Base-by-base conservation (phyloP, 208 protist genomes). In the Acanthamoeba castellanii region DNA sequence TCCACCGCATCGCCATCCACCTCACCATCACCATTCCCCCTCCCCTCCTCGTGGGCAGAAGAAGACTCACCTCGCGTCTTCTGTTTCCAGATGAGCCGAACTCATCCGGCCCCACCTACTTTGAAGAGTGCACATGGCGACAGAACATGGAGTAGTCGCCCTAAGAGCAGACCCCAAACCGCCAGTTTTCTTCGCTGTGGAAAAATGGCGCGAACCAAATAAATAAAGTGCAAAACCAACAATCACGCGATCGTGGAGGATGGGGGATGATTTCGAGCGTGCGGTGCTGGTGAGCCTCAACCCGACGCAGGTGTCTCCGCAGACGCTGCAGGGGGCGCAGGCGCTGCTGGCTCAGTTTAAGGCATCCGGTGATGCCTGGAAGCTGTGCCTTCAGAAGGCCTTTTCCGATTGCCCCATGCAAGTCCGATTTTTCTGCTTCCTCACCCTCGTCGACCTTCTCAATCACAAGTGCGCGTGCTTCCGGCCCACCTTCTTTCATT, bases 391-490 rank as follows among this genome's bases (percentile, higher is more conserved):
- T n/a, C 70, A 95, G 42, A 87, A 68, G 82, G 37, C 90, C 50
- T 70, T 87, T 61, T 92, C 95, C 3, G 82, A 92, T 1, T 37
- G 27, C n/a, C 68, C 59, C 7, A 84, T 95, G 37, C 76, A 95
- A n/a, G 76, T 96, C 7, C 81, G 93, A 52, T 96, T 96, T 93
- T 95, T 95, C 84, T 96, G 95, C 72, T 94, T 96, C 70, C 93
- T 85, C 7, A 68, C 87, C 16, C 88, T 96, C 66, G 81, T 95
- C 90, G 95, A 96, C 22, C 11, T 96, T 2, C 61, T 96, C 0
- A 50, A 94, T 47, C 84, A 96, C 57, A 82, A 42, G 94, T 95
- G 72, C 18, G 34, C n/a, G 70, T 45, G 13, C 70, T 16, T 45
- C 70, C 9, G 45, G 30, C 57, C 25, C n/a, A 11, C 25, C 0